Evolutionary conservation across 805 yeast genomes (phyloP), one percentile per base, ranked within the genome.

Genomic region (Yamadazyma endophytica): DNA sequence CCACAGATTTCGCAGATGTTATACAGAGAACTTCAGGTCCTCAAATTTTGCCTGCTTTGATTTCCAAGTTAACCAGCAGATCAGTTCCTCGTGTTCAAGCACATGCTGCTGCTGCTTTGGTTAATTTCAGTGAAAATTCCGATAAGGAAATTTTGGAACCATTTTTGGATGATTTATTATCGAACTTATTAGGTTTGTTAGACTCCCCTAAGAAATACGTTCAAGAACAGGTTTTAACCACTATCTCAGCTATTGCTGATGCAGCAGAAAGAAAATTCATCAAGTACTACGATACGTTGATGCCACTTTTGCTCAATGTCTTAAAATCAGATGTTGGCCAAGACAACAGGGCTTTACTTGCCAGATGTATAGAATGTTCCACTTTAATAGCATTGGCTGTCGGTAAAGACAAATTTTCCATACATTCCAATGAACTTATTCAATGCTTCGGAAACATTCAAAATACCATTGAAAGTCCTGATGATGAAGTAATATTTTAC

Each of bases 51-150:
- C 97, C 97, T 5, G 92, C 94, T 2, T 70, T 92, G 43, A 84
- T 92, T 33, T 78, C 94, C 9, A 86, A 76, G 66, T 71, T 92
- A 31, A 78, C 81, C 2, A 68, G 72, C 40, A 73, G 73, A 41
- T 77, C 87, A 29, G 89, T 82, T 35, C 90, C 94, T 31, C 71
- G 97, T 50, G 98, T 92, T 15, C 97, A 90, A 63, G 86, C 96
- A 0, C 98, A 92, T 53, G 97, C 97, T 12, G 97, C 98, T 25
- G 98, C 98, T 31, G 98, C 98, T 0, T 68, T 90, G 48, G 97
- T 92, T 27, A 92, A 92, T 56, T 92, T 92, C 55, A 77, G 90
- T 24, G 98, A 92, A 59, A 87, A 83, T 42, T 96, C 97, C 2
- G 64, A 85, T 5, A 83, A 86, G 50, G 95, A 84, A 40, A 76